These are phyloP conservation scores for Aspergillus bridgeri DNA, from an alignment of 495 filamentous ascomycete species.

Conservation along the genomic window DNA sequence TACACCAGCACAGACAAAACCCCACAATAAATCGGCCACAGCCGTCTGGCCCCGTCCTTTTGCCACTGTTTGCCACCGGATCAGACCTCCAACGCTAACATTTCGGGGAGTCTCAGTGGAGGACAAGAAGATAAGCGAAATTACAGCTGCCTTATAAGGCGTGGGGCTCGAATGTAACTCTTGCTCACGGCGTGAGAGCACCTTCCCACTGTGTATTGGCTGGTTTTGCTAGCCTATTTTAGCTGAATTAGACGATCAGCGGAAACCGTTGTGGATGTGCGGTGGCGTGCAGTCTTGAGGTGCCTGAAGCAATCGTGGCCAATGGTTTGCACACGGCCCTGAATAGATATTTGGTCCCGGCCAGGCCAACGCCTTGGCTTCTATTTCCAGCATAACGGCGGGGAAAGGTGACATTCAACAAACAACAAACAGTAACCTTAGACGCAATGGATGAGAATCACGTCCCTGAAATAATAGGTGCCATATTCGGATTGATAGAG, in stretches of 20 bases:
- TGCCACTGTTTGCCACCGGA: neutral
- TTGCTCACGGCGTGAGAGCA: too few relatives aligned
- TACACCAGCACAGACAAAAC: neutral
- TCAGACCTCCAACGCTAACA: neutral
- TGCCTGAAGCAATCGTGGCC: neutral
- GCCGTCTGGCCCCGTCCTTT: neutral
- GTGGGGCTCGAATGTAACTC: neutral
- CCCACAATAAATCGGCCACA: neutral
- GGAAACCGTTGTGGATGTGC: neutral
- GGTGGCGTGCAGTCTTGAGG: neutral
- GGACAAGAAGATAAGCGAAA: too few relatives aligned
- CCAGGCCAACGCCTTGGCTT: neutral
- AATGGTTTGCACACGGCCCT: neutral
- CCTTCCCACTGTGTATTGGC: neutral
- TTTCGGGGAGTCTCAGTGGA: too few relatives aligned
- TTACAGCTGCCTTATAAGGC: too few relatives aligned
- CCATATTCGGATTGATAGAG: slow-evolving; percentile 29
- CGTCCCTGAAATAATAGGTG: neutral
- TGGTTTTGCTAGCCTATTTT: neutral
- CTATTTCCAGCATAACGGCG: neutral
- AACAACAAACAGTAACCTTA: too few relatives aligned
- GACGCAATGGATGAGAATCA: slow-evolving; percentile 1
- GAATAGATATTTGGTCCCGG: neutral
- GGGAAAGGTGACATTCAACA: too few relatives aligned
- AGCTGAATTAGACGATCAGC: neutral